Conservation (phyloP, 2,329 filamentous ascomycete genomes). For the Trichoderma asperellum region DNA sequence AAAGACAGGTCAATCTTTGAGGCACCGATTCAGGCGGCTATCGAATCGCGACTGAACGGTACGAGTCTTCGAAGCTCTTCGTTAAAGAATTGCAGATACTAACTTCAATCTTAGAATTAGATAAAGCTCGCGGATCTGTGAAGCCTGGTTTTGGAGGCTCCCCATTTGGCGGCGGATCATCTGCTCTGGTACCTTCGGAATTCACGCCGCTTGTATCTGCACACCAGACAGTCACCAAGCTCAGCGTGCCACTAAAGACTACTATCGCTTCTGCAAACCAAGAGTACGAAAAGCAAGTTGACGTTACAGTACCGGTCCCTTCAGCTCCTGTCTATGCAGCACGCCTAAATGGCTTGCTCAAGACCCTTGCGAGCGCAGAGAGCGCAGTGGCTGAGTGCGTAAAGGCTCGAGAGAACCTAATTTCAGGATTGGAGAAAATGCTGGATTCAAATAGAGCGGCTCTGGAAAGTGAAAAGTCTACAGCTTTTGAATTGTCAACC, state of each 20-base stretch:
- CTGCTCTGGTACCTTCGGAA: constrained; percentile 69
- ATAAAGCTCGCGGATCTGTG: constrained; percentile 59
- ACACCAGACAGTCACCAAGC: constrained; percentile 75
- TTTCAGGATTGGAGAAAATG: constrained; percentile 80
- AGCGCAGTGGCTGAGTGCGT: constrained; percentile 87
- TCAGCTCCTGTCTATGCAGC: constrained; percentile 91
- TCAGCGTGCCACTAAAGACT: constrained; percentile 68
- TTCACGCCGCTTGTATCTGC: constrained; percentile 74
- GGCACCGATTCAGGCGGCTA: constrained; percentile 72
- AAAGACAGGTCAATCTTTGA: constrained; percentile 85
- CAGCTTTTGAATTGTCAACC: constrained; percentile 65
- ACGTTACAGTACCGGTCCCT: constrained; percentile 68
- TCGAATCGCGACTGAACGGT: constrained; percentile 82
- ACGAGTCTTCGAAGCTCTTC: constrained; percentile 36
- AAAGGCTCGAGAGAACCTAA: constrained; percentile 77
- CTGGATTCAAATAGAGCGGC: constrained; percentile 73
- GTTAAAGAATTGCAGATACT: constrained; percentile 20
- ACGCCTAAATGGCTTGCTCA: constrained; percentile 84
- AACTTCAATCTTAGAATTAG: constrained; percentile 56
- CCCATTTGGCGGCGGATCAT: constrained; percentile 58
- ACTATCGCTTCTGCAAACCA: constrained; percentile 71
- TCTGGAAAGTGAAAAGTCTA: constrained; percentile 69
- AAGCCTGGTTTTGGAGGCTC: constrained; percentile 62
- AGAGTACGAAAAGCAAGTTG: constrained; percentile 84
- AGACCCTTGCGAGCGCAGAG: constrained; percentile 85